These are phyloP conservation scores for Dovyalis caffra DNA, from an alignment of 345 rosid species.

Conservation along the genomic window DNA sequence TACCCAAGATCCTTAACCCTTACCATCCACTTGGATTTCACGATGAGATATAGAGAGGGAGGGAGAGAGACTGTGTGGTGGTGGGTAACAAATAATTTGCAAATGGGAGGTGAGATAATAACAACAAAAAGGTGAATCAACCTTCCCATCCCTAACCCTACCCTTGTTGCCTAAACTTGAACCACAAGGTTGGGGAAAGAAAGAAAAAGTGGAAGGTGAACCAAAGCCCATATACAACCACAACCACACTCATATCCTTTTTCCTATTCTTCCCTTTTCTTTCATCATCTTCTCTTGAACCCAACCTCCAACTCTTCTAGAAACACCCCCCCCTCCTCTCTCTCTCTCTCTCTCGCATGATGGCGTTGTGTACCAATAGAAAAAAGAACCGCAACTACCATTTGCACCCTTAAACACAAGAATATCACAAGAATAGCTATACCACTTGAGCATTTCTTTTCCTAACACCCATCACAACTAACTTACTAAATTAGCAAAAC, in stretches of 20 bases:
- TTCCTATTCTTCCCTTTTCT: constrained; percentile 12
- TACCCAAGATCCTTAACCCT: constrained; percentile 36
- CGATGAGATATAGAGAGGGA: constrained; percentile 22
- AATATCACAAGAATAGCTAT: constrained; percentile 30
- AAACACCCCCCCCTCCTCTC: constrained; percentile 25
- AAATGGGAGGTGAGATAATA: constrained; percentile 30
- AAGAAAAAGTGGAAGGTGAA: constrained; percentile 55
- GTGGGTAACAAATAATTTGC: constrained; percentile 37
- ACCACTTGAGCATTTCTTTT: constrained; percentile 32
- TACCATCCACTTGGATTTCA: constrained; percentile 41
- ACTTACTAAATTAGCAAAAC: constrained; percentile 13
- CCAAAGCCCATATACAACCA: constrained; percentile 57
- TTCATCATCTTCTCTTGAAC: constrained; percentile 28
- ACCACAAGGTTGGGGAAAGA: constrained; percentile 34
- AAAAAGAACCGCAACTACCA: constrained; percentile 52
- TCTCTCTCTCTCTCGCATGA: constrained; percentile 38
- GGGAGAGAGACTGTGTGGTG: constrained; percentile 15
- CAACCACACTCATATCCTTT: constrained; percentile 39
- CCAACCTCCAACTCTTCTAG: constrained; percentile 60
- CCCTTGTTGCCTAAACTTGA: constrained; percentile 47
- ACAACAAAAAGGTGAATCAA: constrained; percentile 36
- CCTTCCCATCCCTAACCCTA: constrained; percentile 25
- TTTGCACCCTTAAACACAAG: constrained; percentile 29
- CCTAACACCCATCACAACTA: constrained; percentile 34
- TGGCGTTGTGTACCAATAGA: constrained; percentile 38